Evolutionary conservation across 2,329 filamentous ascomycete species (phyloP), one percentile per base, ranked within the genome.

Genomic region (Myotisia sp.): DNA sequence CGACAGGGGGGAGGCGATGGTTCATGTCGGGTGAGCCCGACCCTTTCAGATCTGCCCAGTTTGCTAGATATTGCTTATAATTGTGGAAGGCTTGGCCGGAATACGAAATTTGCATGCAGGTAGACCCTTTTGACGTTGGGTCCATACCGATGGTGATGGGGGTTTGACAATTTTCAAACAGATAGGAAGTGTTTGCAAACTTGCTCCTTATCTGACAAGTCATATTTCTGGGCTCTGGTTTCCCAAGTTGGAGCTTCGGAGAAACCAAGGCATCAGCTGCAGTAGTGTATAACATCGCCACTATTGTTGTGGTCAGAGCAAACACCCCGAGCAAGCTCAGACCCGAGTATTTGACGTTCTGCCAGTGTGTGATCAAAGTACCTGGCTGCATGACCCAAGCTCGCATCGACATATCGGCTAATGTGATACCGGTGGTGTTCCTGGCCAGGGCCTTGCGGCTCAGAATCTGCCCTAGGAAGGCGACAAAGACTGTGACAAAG

Each of bases 371-470:
- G 13, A 87, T 61, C 42, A 87, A 62, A 0, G 73, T 77, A 0
- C 81, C 81, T 0, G 79, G 79, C 53, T 79, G 73, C 58, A 76
- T 70, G 13, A 78, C 68, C 81, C 80, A 87, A 27, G 69, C 69
- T 29, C 80, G 68, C 78, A 87, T 84, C 10, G 70, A 76, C 61
- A 86, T 71, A 48, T 87, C 80, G 0, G 81, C 76, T 10, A 87
- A 65, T 0, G 74, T 82, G 38, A 86, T 68, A 2, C 81, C 81
- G 2, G 62, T 58, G 0, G 72, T 68, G 6, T 65, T 60, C 35
- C 65, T 68, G 16, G 67, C 65, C 36, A 82, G 68, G 0, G 80
- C 76, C 36, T 77, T 62, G 13, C 78, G 66, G n/a, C 72, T 83
- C 10, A 87, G 56, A 0, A 79, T 69, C 50, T 90, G 82, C 0